These are phyloP conservation scores for Colletotrichum cereale DNA, from an alignment of 2,329 filamentous ascomycete genomes.

Conservation along the genomic window DNA sequence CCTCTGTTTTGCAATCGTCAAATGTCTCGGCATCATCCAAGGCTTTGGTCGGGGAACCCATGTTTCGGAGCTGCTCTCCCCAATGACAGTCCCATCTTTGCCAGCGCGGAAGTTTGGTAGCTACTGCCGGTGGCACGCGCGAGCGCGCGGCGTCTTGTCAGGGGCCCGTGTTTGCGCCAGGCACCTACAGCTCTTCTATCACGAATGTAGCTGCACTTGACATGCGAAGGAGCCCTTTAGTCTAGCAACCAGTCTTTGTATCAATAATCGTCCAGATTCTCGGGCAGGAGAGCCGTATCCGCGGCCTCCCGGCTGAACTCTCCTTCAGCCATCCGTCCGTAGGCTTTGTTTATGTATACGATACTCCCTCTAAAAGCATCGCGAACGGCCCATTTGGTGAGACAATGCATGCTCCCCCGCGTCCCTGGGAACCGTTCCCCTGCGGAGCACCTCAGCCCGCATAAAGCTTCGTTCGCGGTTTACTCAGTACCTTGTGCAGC, in stretches of 20 bases:
- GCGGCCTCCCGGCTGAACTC: not conserved
- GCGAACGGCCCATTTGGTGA: not conserved
- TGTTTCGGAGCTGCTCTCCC: not conserved
- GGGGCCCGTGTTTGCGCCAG: constrained; percentile 20
- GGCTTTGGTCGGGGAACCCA: not conserved
- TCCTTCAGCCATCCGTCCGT: not conserved
- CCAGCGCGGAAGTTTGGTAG: constrained; percentile 1
- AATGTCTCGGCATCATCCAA: no score
- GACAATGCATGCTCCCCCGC: not conserved
- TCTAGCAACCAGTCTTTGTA: not conserved
- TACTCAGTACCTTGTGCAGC: not conserved
- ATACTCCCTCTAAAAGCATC: not conserved
- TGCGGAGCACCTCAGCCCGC: constrained; percentile 10
- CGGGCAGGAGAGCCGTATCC: not conserved
- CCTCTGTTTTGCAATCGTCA: not conserved
- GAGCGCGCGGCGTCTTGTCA: constrained; percentile 20
- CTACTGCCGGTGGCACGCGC: constrained; percentile 18
- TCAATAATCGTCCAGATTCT: not conserved
- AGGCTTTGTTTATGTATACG: not conserved
- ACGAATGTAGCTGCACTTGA: not conserved
- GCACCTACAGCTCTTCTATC: constrained; percentile 7
- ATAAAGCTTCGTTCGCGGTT: constrained; percentile 10
- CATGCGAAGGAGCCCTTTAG: not conserved
- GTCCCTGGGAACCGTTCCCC: not conserved
- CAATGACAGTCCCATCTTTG: constrained; percentile 25